These are phyloP conservation scores for Pseudogymnoascus sp. DNA, from an alignment of 2,329 filamentous ascomycete genomes.

Conservation along the genomic window DNA sequence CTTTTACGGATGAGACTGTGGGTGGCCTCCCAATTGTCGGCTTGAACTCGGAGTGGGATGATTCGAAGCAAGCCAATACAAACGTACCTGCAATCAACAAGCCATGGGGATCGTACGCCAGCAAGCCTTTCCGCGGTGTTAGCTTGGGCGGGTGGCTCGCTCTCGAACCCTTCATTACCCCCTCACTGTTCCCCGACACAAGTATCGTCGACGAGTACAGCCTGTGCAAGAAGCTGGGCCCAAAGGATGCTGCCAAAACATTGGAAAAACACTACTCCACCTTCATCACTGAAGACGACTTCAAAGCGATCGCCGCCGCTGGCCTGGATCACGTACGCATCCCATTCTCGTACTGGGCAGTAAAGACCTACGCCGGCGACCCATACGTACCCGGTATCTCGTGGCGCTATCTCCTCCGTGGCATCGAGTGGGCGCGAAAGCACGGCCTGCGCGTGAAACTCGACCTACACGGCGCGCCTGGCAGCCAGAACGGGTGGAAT, in stretches of 20 bases:
- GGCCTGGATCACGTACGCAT: conserved; percentile 97
- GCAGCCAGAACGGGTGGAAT: conserved; percentile 96
- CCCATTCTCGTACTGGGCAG: conserved; percentile 91
- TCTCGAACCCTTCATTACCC: conserved; percentile 91
- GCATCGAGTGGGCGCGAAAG: conserved; percentile 88
- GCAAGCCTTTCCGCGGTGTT: conserved; percentile 75
- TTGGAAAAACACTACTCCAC: conserved; percentile 86
- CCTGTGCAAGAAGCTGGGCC: conserved; percentile 62
- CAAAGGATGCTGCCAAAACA: conserved; percentile 52
- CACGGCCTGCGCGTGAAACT: conserved; percentile 89
- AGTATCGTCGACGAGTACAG: conserved; percentile 85
- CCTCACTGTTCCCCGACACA: conserved; percentile 70
- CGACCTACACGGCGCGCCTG: conserved; percentile 84
- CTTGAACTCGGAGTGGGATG: conserved; percentile 76
- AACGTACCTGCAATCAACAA: conserved; percentile 73
- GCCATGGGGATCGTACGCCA: conserved; percentile 68
- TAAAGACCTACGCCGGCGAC: conserved; percentile 76
- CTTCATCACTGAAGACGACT: conserved; percentile 79
- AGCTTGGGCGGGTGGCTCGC: conserved; percentile 93
- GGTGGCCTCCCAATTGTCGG: conserved; percentile 87
- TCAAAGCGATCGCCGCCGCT: conserved; percentile 74
- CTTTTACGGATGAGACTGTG: conserved; percentile 68
- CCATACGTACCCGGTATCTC: conserved; percentile 80
- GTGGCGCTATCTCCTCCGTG: conserved; percentile 89
- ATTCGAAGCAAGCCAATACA: conserved; percentile 68